Evolutionary conservation across 2,329 filamentous ascomycete species (phyloP), one percentile per base, ranked within the genome.

Genomic region (Arthroderma uncinatum): DNA sequence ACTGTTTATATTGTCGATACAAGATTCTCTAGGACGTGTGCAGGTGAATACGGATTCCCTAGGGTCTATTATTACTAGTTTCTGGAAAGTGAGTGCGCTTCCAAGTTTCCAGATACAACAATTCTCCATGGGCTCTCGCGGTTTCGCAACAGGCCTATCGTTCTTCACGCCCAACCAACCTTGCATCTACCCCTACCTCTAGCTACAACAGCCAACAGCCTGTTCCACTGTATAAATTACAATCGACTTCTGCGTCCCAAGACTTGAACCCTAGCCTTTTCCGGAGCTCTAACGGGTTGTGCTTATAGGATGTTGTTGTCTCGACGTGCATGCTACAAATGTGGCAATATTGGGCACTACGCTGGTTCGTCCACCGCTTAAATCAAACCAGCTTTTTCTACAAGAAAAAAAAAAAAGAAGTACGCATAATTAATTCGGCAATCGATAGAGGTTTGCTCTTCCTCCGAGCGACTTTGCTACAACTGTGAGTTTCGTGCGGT

Each of bases 381-480:
- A 21, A 42, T 21, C 23, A 21, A 12, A 30, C 7, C 6, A 34
- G 6, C 12, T 5, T 30, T 30, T 25, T 4, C 44, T 12, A 48
- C n/a, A n/a, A n/a, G n/a, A n/a, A n/a, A n/a, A n/a, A n/a, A n/a
- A n/a, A n/a, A n/a, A n/a, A n/a, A n/a, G n/a, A n/a, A n/a, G 25
- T 16, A 48, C 6, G 7, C 44, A n/a, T 12, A 9, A 48, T 30
- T 48, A 48, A 48, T 25, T 30, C n/a, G 25, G 44, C 23, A 30
- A 6, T 48, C 44, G 12, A 28, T 30, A 81, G 91, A 97, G 82
- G 91, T 95, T 66, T 98, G 93, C 86, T 93, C 92, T 61, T 96
- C 92, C 60, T 87, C 91, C 60, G 92, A 98, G 82, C 89, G 93
- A 70, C 87, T 98, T 69, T 98, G 93, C 86, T 98, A 98, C 79